Evolutionary conservation across 495 filamentous ascomycete species (phyloP).

Genomic region (Diplogelasinospora grovesii): DNA sequence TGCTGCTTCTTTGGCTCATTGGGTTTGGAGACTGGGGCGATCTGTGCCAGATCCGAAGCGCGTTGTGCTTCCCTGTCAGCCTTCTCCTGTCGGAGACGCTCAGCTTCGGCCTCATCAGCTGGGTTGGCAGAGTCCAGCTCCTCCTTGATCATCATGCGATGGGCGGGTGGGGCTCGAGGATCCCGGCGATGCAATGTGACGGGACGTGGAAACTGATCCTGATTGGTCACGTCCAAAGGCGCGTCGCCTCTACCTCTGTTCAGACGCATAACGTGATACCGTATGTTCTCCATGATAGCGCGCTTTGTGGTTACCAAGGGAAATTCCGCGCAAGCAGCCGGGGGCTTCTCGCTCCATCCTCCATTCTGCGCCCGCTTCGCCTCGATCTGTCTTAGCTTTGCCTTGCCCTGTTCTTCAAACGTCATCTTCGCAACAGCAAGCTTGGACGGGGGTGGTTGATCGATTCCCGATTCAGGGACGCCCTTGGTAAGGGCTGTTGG

Average conservation of each 20-base stretch:
- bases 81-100: conserved; percentile 54
- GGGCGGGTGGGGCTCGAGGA: conserved; percentile 61
- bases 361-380: conserved; percentile 39
- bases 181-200: conserved; percentile 85
- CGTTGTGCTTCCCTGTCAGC: conserved; percentile 75
- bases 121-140: conserved; percentile 40
- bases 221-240: conserved; percentile 64
- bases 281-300: conserved; percentile 68
- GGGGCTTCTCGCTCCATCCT: conserved; percentile 54
- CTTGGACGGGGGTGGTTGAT: too few relatives aligned
- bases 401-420: not conserved
- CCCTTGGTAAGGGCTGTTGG: conserved; percentile 1
- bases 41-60: conserved; percentile 77
- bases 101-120: conserved; percentile 61
- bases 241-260: conserved; percentile 25
- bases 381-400: conserved; percentile 19
- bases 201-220: conserved; percentile 77
- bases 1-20: conserved; percentile 53
- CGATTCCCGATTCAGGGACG: not conserved
- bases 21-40: conserved; percentile 60
- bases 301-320: conserved; percentile 76
- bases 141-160: conserved; percentile 48
- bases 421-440: too few relatives aligned
- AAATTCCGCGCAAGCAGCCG: conserved; percentile 51
- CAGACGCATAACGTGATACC: conserved; percentile 81